Conservation (phyloP, 192 early-diverging fungal genomes). For the Chytriomyces confervae region DNA sequence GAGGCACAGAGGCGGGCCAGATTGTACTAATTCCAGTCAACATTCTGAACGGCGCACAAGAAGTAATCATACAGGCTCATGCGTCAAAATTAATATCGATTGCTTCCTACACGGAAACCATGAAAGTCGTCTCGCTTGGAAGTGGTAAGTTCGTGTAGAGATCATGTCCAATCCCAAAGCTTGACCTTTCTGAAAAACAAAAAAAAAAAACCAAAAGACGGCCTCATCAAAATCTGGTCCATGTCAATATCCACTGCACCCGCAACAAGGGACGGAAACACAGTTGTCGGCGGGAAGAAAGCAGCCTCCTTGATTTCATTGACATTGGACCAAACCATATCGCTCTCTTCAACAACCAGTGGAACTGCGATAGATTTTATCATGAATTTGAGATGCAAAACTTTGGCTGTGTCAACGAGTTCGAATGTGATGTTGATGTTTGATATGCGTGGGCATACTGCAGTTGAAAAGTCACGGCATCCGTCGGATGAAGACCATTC, state of each 20-base stretch:
- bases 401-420: conserved; percentile 5
- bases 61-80: conserved; percentile 49
- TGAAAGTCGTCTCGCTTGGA: conserved; percentile 41
- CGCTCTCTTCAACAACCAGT: neutral
- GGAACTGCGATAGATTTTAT: conserved; percentile 5
- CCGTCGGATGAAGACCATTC: conserved; percentile 57
- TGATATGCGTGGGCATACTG: neutral
- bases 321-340: neutral
- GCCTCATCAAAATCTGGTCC: conserved; percentile 48
- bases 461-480: conserved; percentile 36
- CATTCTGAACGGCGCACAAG: conserved; percentile 35
- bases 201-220: conserved; percentile 26
- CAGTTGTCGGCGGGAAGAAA: conserved; percentile 1
- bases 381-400: neutral
- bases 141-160: conserved; percentile 30
- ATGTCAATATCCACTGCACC: conserved; percentile 19
- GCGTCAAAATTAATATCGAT: conserved; percentile 37
- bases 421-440: conserved; percentile 17
- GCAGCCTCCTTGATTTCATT: neutral
- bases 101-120: conserved; percentile 22
- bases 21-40: conserved; percentile 50
- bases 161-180: neutral
- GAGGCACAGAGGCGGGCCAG: conserved; percentile 58
- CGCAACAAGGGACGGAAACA: neutral
- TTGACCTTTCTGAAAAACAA: neutral